Base-by-base conservation (phyloP, 176 grass and related monocot genomes). In the Ensete ventricosum region DNA sequence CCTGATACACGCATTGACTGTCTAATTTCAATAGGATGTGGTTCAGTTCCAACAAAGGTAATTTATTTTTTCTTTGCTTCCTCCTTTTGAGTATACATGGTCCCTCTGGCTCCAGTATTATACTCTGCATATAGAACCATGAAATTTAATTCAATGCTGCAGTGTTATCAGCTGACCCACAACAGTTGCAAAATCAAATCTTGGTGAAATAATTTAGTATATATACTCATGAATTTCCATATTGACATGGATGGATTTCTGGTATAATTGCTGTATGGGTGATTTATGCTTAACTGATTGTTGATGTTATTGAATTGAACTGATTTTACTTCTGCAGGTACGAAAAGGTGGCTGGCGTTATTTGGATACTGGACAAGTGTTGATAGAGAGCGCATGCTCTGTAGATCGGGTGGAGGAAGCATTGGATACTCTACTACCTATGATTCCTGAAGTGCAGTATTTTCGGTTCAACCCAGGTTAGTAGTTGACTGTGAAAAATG, bases 291-390 rank as follows among this genome's bases (percentile, higher is more conserved):
- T 14, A 48, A 75, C 50, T 3, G 19, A 48, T 10, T 43, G 34
- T 12, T 60, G 29, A 60, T 74, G 23, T 27, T 17, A 12, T 29
- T 57, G 27, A 55, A 55, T 8, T 16, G 5, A 43, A 43, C 34
- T 43, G 34, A 24, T 75, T 57, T 43, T 52, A 12, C 5, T 51
- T 74, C 34, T 93, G 62, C 82, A 98, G 95, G 83, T 82, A 80
- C 80, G 95, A 53, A 88, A 92, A 91, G 90, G 95, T 80, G 95
- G 95, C 51, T 98, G 95, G 95, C 90, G 95, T 54, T 98, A 98
- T 83, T 66, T 98, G 77, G 95, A 98, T 72, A 98, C 95, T 64
- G 95, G 95, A 25, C 95, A 98, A 81, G 95, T 98, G 54, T 84
- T 98, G 82, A 98, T 98, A 73, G 95, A 98, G 85, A 98, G 95